Conservation (phyloP, 192 early-diverging fungal species). For the Coemansia sp. region DNA sequence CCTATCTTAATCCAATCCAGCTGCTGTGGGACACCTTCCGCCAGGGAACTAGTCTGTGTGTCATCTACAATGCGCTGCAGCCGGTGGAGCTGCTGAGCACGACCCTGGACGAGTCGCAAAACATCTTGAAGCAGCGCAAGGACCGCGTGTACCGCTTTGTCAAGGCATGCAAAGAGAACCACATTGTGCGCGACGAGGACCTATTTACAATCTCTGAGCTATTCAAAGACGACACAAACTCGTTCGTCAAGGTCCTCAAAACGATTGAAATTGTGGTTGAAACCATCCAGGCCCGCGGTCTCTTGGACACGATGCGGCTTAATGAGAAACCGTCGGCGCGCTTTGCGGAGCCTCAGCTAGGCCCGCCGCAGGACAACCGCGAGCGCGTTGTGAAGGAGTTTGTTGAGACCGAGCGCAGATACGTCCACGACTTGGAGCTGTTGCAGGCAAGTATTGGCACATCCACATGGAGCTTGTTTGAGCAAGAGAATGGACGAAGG, state of each 20-base stretch:
- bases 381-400: slow-evolving; percentile 83
- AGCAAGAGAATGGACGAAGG: no score
- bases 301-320: slow-evolving; percentile 29
- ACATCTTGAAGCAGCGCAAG: slow-evolving; percentile 67
- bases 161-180: slow-evolving; percentile 77
- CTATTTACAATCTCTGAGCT: slow-evolving; percentile 82
- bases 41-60: slow-evolving; percentile 63
- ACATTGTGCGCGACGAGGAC: slow-evolving; percentile 69
- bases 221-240: slow-evolving; percentile 92
- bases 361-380: slow-evolving; percentile 79
- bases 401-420: slow-evolving; percentile 89
- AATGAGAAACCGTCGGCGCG: slow-evolving; percentile 45
- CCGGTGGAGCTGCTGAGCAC: slow-evolving; percentile 60
- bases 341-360: slow-evolving; percentile 52
- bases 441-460: slow-evolving; percentile 59
- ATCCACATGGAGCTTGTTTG: no score
- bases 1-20: slow-evolving; percentile 61
- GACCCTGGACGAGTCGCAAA: slow-evolving; percentile 54
- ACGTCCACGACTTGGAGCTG: slow-evolving; percentile 83
- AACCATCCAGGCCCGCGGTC: slow-evolving; percentile 60
- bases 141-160: slow-evolving; percentile 83
- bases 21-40: slow-evolving; percentile 70
- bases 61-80: slow-evolving; percentile 66
- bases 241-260: slow-evolving; percentile 92
- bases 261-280: slow-evolving; percentile 75